Evolutionary conservation across 1,284 basidiomycete species (phyloP).

Genomic region (Heliocybe sulcata): DNA sequence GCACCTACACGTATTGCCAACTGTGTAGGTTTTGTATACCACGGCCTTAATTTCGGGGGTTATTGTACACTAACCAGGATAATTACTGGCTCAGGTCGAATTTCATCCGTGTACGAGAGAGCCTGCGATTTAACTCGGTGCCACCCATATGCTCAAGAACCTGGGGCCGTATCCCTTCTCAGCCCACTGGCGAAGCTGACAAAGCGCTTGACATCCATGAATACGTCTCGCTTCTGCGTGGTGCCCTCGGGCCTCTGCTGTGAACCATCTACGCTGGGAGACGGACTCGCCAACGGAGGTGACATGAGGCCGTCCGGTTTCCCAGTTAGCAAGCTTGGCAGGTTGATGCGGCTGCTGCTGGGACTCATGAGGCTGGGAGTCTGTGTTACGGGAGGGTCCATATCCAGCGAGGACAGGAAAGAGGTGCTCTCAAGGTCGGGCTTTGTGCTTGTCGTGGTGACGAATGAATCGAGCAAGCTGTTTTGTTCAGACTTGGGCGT

Average conservation of each 20-base stretch:
- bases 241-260: constrained; percentile 33
- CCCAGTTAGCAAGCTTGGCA: constrained; percentile 30
- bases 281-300: constrained; percentile 47
- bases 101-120: no score
- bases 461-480: constrained; percentile 84
- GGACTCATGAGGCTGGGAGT: constrained; percentile 49
- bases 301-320: constrained; percentile 37
- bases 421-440: constrained; percentile 81
- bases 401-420: constrained; percentile 88
- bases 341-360: constrained; percentile 45
- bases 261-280: constrained; percentile 33
- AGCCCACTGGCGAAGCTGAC: constrained; percentile 69
- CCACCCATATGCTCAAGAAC: constrained; percentile 18
- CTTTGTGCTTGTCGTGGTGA: constrained; percentile 86
- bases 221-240: constrained; percentile 61
- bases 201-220: constrained; percentile 79
- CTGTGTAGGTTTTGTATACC: neutral
- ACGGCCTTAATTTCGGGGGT: neutral
- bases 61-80: neutral
- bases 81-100: neutral
- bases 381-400: constrained; percentile 66
- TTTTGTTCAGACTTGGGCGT: constrained; percentile 84
- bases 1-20: neutral
- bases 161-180: constrained; percentile 52
- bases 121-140: no score